These are phyloP conservation scores for Echeveria elegans DNA, from an alignment of 164 flowering plant genomes.

Conservation along the genomic window DNA sequence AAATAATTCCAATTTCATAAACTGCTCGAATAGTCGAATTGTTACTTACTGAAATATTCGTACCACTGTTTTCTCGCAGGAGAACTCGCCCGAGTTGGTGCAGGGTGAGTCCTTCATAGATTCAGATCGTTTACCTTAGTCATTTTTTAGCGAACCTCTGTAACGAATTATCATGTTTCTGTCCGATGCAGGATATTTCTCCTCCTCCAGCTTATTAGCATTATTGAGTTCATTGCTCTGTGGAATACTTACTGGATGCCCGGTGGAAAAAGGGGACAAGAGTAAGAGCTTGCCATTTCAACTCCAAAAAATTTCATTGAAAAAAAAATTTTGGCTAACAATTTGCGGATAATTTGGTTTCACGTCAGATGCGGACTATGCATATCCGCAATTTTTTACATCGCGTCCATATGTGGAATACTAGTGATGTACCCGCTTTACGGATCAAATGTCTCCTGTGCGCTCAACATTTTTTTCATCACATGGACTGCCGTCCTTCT, in stretches of 20 bases:
- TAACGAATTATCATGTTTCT: background rate
- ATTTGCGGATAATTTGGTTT: background rate
- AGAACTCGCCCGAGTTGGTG: conserved; percentile 83
- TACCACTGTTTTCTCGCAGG: conserved; percentile 41
- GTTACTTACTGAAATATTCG: background rate
- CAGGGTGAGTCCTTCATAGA: conserved; percentile 46
- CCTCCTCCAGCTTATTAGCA: conserved; percentile 80
- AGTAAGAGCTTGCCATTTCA: conserved; percentile 22
- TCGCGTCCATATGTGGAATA: conserved; percentile 66
- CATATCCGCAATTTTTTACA: conserved; percentile 62
- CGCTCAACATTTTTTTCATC: conserved; percentile 86
- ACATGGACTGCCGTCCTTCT: conserved; percentile 71
- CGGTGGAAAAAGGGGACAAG: conserved; percentile 33
- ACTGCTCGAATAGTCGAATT: no score
- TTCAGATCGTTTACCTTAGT: conserved; percentile 7
- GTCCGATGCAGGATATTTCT: conserved; percentile 55
- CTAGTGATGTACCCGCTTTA: conserved; percentile 45
- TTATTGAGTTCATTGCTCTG: conserved; percentile 78
- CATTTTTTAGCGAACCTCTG: background rate
- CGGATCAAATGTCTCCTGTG: conserved; percentile 33
- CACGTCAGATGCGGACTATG: conserved; percentile 49
- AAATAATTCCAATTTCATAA: background rate
- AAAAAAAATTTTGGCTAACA: background rate
- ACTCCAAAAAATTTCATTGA: background rate
- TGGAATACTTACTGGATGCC: conserved; percentile 88